Evolutionary conservation across 768 basidiomycete species (phyloP), one percentile per base, ranked within the genome.

Genomic region (Tricholoma sp.): DNA sequence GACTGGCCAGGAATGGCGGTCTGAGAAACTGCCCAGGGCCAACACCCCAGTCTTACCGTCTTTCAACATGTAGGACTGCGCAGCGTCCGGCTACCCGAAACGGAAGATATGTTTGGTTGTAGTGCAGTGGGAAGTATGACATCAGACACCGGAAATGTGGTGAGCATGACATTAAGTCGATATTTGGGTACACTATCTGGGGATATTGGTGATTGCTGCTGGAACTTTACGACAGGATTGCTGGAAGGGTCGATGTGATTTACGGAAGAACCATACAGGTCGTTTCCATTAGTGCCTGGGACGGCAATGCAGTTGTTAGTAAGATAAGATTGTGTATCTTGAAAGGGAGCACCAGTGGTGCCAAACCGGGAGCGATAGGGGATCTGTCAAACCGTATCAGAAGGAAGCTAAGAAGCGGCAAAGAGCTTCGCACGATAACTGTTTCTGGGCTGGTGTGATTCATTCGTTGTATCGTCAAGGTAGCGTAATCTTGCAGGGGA

Each of bases 351-450:
- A 22, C 79, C 71, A 9, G 66, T 64, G 1, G 77, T 69, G 22
- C 77, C 76, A 58, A 84, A 74, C 41, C 81, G 76, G 3, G 83
- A 83, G 35, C 80, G 79, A 66, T 83, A 85, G 11, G 84, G 83
- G 53, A 85, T 66, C 83, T 84, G 46, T 37, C n/a, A 41, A 24
- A 18, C 24, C 22, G 27, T 39, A 56, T 59, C 39, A 54, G 54
- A 27, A 29, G 9, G 14, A 32, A 16, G 41, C 2, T 31, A 32
- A 32, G 27, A 37, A 8, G 32, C 45, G 35, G 19, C n/a, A 16
- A 57, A 24, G 10, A 47, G 50, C 45, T 27, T 66, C 76, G 52
- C 43, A 82, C 83, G 1, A 73, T 75, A 60, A 84, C 67, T 3
- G 74, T 80, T 35, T 81, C 78, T 18, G 69, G 71, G 8, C 49